A percentile compares a stretch with the other conserved stretches of the same genome.
Evolutionary conservation across 768 basidiomycete genomes (phyloP).

Genomic region (Phaffia tasmanica): DNA sequence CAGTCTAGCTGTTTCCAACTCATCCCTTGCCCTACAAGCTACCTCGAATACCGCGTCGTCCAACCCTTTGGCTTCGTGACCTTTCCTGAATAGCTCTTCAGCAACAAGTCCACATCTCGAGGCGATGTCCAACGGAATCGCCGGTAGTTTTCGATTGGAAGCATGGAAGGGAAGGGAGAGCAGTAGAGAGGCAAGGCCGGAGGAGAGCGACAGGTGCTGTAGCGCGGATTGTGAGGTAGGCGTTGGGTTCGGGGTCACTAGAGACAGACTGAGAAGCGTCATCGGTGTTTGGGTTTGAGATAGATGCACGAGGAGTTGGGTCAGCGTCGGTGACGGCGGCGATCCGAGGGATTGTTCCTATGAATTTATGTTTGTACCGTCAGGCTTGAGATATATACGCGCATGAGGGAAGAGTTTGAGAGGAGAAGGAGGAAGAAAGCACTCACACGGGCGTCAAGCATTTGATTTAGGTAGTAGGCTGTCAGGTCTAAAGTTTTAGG

Average conservation of each 20-base stretch:
- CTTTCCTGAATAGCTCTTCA: slow-evolving; percentile 55
- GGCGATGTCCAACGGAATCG: slow-evolving; percentile 71
- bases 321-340: slow-evolving; percentile 55
- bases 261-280: slow-evolving; percentile 61
- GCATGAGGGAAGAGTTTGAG: not conserved
- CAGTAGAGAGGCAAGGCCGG: slow-evolving; percentile 58
- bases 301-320: slow-evolving; percentile 58
- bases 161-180: slow-evolving; percentile 69
- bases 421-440: not conserved
- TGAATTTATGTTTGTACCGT: not conserved
- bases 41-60: slow-evolving; percentile 73
- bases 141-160: slow-evolving; percentile 49
- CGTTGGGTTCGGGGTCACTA: slow-evolving; percentile 47
- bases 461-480: slow-evolving; percentile 66
- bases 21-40: slow-evolving; percentile 68
- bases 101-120: slow-evolving; percentile 65
- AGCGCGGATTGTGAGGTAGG: slow-evolving; percentile 60
- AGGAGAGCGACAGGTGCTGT: slow-evolving; percentile 63
- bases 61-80: slow-evolving; percentile 52
- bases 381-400: too few relatives aligned
- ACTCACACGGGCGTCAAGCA: slow-evolving; percentile 71
- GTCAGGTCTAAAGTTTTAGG: slow-evolving; percentile 45
- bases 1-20: slow-evolving; percentile 60
- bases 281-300: slow-evolving; percentile 71
- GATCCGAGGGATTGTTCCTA: slow-evolving; percentile 59